Conservation (phyloP, 1,139 yeast genomes). For the Meyerozyma sp. region DNA sequence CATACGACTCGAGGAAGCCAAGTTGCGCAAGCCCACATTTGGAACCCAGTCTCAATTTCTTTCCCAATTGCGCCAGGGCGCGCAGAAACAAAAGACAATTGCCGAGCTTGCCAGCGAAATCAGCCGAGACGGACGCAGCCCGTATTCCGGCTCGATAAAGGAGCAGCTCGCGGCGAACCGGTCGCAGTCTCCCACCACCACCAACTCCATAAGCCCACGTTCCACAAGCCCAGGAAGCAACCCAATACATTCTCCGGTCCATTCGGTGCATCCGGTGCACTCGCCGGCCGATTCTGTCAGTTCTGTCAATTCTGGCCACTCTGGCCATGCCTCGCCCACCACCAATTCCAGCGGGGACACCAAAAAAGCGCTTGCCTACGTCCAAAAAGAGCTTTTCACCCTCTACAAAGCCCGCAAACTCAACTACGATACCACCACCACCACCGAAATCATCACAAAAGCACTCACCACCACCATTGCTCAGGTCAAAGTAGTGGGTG, state of each 20-base stretch:
- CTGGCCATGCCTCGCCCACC: slow-evolving; percentile 5
- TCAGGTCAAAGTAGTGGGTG: slow-evolving; percentile 82
- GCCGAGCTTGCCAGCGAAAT: slow-evolving; percentile 55
- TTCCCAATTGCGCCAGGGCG: slow-evolving; percentile 17
- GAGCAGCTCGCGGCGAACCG: slow-evolving; percentile 54
- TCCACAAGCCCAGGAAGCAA: background rate
- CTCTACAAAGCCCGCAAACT: slow-evolving; percentile 67
- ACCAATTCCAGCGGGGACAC: slow-evolving; percentile 38
- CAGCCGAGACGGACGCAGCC: slow-evolving; percentile 28
- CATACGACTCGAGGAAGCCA: slow-evolving; percentile 45
- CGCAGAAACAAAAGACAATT: slow-evolving; percentile 40
- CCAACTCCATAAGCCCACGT: background rate
- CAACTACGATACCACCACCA: slow-evolving; percentile 61
- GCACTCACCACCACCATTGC: slow-evolving; percentile 92
- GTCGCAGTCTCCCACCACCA: slow-evolving; percentile 12
- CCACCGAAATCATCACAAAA: slow-evolving; percentile 79
- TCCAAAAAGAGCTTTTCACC: slow-evolving; percentile 66
- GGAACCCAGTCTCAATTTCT: slow-evolving; percentile 16
- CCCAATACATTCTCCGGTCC: no score
- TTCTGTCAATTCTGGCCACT: slow-evolving; percentile 4
- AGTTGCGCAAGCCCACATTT: slow-evolving; percentile 31
- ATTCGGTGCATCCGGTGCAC: no score
- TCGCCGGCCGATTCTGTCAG: no score
- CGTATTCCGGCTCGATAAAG: slow-evolving; percentile 29
- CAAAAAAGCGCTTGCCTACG: slow-evolving; percentile 57